Conservation (phyloP, 164 flowering plant species). For the Vitis labrusca region DNA sequence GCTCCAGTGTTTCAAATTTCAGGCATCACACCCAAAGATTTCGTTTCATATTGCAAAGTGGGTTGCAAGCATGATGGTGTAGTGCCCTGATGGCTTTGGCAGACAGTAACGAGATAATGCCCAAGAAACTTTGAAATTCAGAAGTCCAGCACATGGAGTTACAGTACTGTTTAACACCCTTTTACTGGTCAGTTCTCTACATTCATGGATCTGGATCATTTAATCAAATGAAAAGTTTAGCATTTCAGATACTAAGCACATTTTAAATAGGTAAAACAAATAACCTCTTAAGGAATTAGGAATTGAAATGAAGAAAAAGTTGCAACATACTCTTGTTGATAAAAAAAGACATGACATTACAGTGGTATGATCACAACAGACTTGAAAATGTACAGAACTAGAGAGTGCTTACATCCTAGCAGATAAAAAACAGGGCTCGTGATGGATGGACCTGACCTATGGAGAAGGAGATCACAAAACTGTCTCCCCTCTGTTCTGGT, state of each 20-base stretch:
- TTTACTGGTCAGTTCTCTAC: neutral
- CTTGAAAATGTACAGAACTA: conserved; percentile 8
- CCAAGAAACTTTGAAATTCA: no score
- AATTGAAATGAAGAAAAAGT: neutral
- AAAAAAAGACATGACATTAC: neutral
- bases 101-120: neutral
- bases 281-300: neutral
- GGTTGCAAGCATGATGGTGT: neutral
- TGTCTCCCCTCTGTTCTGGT: conserved; percentile 34
- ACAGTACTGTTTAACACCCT: neutral
- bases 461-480: conserved; percentile 49
- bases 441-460: conserved; percentile 11
- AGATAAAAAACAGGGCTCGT: conserved; percentile 25
- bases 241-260: no score
- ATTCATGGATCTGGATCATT: neutral
- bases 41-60: neutral
- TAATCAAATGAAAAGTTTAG: neutral
- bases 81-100: neutral
- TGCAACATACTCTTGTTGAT: neutral
- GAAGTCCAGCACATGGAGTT: no score
- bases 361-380: neutral
- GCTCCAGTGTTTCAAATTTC: no score
- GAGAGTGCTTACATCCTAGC: conserved; percentile 12
- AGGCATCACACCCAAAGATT: neutral
- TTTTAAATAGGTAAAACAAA: no score